Evolutionary conservation across 768 basidiomycete species (phyloP).

Genomic region (Hortiboletus flavorubellus): DNA sequence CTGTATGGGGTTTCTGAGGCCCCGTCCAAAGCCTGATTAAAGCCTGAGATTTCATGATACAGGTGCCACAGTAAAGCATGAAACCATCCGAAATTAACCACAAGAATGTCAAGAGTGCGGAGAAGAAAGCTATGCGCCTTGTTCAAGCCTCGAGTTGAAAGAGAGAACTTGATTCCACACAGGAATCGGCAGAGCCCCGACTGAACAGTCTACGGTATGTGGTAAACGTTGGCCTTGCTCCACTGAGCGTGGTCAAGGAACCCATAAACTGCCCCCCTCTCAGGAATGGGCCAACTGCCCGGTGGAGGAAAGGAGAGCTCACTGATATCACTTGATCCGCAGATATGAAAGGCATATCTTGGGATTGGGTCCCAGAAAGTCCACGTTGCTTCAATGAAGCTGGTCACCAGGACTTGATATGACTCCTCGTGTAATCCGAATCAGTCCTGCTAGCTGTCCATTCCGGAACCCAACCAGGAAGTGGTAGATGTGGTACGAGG

Average conservation of each 20-base stretch:
- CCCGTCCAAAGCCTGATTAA: not conserved
- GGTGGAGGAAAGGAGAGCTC: not conserved
- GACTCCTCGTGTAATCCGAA: slow-evolving; percentile 6
- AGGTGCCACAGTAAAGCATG: not conserved
- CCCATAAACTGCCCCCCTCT: not conserved
- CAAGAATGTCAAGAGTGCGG: not conserved
- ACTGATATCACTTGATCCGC: slow-evolving; percentile 8
- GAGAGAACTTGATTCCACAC: not conserved
- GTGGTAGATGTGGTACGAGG: not conserved
- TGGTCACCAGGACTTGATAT: not conserved
- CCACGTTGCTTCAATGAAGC: not conserved
- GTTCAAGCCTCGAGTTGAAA: not conserved
- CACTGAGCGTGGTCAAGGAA: not conserved
- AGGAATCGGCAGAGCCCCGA: not conserved
- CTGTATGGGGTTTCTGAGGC: slow-evolving; percentile 12
- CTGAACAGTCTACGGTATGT: not conserved
- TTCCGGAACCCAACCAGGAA: not conserved
- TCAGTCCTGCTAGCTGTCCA: slow-evolving; percentile 1
- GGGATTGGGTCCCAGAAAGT: not conserved
- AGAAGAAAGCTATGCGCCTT: not conserved
- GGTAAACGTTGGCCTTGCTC: not conserved
- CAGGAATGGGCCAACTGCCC: not conserved
- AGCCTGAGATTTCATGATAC: slow-evolving; percentile 3
- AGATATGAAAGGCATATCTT: slow-evolving; percentile 16
- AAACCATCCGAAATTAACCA: not conserved